These are phyloP conservation scores for Cymbidium sinense DNA, from an alignment of 106 monocot species.

Conservation along the genomic window DNA sequence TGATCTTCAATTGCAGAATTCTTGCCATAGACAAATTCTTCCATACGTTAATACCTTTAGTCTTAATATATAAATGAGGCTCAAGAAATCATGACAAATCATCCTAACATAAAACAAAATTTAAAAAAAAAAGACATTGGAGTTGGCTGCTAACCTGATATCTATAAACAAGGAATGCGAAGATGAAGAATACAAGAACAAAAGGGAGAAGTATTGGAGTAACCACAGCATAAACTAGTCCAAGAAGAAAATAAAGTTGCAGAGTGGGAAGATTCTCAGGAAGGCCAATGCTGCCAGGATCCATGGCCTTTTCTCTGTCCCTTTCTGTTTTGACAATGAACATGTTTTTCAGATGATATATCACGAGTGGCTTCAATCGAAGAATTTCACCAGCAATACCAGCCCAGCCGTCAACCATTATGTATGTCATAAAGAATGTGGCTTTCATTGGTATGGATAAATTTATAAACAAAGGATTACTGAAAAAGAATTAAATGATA, in stretches of 20 bases:
- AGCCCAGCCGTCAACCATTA: slow-evolving; percentile 98
- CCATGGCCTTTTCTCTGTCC: slow-evolving; percentile 81
- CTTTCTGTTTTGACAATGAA: slow-evolving; percentile 87
- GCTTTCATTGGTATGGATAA: slow-evolving; percentile 95
- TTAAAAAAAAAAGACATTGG: neutral
- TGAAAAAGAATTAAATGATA: neutral
- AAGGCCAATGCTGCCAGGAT: slow-evolving; percentile 69
- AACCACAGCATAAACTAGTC: slow-evolving; percentile 85
- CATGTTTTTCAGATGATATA: slow-evolving; percentile 76
- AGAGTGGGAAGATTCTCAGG: slow-evolving; percentile 66
- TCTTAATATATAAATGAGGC: neutral
- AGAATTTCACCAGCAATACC: slow-evolving; percentile 80
- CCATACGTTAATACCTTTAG: neutral
- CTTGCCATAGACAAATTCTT: no score
- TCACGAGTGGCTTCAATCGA: slow-evolving; percentile 60
- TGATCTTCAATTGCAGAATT: no score
- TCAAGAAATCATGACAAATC: neutral
- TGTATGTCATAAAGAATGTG: slow-evolving; percentile 88
- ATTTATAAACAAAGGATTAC: neutral
- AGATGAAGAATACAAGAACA: slow-evolving; percentile 78
- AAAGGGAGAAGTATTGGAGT: slow-evolving; percentile 92
- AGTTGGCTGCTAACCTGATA: slow-evolving; percentile 58
- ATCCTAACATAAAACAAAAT: neutral
- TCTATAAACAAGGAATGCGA: slow-evolving; percentile 77
- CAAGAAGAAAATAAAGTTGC: slow-evolving; percentile 90